phyloP scores from a whole-genome alignment of 768 basidiomycete genomes.

The Sistotremastrum suecicum region DNA sequence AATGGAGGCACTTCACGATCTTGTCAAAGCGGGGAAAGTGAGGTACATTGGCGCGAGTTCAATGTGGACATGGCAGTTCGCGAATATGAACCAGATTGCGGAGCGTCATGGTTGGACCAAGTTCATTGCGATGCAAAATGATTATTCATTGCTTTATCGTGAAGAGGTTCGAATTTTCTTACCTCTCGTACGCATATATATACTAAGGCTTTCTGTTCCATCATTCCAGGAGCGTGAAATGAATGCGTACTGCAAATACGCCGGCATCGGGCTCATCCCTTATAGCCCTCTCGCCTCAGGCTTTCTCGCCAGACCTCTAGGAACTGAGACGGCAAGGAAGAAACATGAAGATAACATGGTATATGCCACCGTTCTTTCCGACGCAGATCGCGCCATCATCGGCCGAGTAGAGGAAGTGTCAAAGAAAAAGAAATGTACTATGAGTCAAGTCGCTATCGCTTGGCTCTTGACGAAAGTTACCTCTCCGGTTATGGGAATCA shows the following conservation, averaged over 20 bases:
- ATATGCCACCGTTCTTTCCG: constrained; percentile 8
- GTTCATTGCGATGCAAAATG: constrained; percentile 27
- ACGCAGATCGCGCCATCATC: constrained; percentile 15
- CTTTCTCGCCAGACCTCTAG: constrained; percentile 13
- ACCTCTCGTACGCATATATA: background rate
- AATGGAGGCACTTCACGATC: constrained; percentile 27
- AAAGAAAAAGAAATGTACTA: constrained; percentile 19
- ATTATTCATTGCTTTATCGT: constrained; percentile 21
- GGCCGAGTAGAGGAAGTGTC: constrained; percentile 21
- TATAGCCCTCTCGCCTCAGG: constrained; percentile 19
- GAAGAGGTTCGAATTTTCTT: constrained; percentile 14
- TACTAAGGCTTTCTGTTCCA: background rate
- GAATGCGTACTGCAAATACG: constrained; percentile 9
- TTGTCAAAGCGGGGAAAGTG: constrained; percentile 30
- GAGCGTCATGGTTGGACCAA: constrained; percentile 14
- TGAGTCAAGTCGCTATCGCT: constrained; percentile 26
- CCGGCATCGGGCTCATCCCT: constrained; percentile 21
- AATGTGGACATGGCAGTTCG: constrained; percentile 16
- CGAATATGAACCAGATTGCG: constrained; percentile 4
- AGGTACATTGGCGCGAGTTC: constrained; percentile 18
- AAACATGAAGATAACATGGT: background rate
- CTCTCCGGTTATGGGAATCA: constrained; percentile 31
- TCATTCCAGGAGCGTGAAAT: constrained; percentile 7
- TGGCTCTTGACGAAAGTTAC: constrained; percentile 22
- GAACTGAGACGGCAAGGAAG: background rate